Conservation (phyloP, 202 grass and related monocot genomes). For the Cymbopogon flexuosus region DNA sequence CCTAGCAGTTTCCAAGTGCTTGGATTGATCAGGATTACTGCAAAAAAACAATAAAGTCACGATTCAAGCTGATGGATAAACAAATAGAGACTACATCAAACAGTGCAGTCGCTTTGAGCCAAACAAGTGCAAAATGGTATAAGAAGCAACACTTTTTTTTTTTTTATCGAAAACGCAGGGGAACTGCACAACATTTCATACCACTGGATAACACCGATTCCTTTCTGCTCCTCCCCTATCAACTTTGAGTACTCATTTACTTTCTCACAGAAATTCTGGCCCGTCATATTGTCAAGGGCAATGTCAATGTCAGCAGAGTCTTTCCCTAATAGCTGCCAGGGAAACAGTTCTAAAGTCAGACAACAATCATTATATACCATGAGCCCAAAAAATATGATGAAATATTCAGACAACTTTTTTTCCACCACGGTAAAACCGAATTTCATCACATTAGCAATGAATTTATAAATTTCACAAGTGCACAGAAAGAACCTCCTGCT, state of each 20-base stretch:
- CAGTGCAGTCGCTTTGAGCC: background rate
- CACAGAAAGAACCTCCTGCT: background rate
- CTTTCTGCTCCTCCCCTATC: conserved; percentile 68
- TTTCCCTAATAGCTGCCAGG: conserved; percentile 73
- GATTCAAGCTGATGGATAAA: background rate
- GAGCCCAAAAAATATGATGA: background rate
- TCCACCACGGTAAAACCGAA: background rate
- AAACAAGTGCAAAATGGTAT: conserved; percentile 1
- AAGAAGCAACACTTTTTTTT: background rate
- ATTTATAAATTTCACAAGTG: background rate
- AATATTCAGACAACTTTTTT: background rate
- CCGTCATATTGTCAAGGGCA: conserved; percentile 83
- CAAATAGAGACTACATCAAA: background rate
- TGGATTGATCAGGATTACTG: conserved; percentile 99
- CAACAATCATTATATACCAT: conserved; percentile 12
- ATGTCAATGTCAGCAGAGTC: conserved; percentile 94
- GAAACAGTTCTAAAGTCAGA: background rate
- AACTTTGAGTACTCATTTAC: conserved; percentile 67
- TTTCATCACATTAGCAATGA: background rate
- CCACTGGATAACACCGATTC: conserved; percentile 94
- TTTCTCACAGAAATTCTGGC: conserved; percentile 86
- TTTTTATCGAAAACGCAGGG: background rate
- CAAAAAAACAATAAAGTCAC: conserved; percentile 25
- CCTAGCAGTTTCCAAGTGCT: conserved; percentile 92
- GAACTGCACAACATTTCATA: conserved; percentile 19